A percentile compares a stretch with the other conserved stretches of the same genome.
Evolutionary conservation across 2,329 filamentous ascomycete species (phyloP).

Genomic region (Ophiognomonia clavigignenti-juglandacearum): DNA sequence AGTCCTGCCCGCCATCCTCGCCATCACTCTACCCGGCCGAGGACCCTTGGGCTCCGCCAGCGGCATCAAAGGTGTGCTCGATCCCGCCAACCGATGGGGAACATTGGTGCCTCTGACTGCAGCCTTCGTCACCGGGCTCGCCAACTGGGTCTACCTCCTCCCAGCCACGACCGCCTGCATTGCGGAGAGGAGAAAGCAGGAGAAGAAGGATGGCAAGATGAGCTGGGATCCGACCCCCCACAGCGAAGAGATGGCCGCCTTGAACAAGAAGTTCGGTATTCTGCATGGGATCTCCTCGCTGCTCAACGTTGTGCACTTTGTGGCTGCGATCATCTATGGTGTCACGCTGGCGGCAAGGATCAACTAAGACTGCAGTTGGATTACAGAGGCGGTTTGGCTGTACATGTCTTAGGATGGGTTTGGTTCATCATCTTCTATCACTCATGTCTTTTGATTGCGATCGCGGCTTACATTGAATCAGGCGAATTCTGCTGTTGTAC

Average conservation of each 20-base stretch:
- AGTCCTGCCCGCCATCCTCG: constrained; percentile 64
- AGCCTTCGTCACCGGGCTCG: constrained; percentile 64
- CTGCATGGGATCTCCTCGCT: constrained; percentile 79
- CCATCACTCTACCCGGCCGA: constrained; percentile 72
- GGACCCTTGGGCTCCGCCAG: constrained; percentile 39
- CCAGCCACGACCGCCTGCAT: constrained; percentile 73
- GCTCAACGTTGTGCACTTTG: constrained; percentile 68
- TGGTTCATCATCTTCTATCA: background rate
- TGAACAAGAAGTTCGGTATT: constrained; percentile 75
- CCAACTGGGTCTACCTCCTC: constrained; percentile 67
- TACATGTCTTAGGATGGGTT: background rate
- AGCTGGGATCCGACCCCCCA: constrained; percentile 75
- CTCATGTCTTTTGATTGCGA: background rate
- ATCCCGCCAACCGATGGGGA: constrained; percentile 54
- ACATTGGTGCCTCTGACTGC: constrained; percentile 65
- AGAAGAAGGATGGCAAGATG: constrained; percentile 85
- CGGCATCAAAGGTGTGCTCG: constrained; percentile 52
- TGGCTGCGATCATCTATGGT: constrained; percentile 72
- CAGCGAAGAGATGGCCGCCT: constrained; percentile 73
- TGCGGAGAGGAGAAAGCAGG: constrained; percentile 72
- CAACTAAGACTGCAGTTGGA: constrained; percentile 29
- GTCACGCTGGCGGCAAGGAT: constrained; percentile 64
- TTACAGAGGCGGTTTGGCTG: too few species aligned
- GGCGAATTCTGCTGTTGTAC: background rate
- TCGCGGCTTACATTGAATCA: background rate